Percentiles rank a stretch among this genome's conserved stretches.
Evolutionary conservation across 2,329 filamentous ascomycete genomes (phyloP).

Genomic region (Furcasterigmium sp.): DNA sequence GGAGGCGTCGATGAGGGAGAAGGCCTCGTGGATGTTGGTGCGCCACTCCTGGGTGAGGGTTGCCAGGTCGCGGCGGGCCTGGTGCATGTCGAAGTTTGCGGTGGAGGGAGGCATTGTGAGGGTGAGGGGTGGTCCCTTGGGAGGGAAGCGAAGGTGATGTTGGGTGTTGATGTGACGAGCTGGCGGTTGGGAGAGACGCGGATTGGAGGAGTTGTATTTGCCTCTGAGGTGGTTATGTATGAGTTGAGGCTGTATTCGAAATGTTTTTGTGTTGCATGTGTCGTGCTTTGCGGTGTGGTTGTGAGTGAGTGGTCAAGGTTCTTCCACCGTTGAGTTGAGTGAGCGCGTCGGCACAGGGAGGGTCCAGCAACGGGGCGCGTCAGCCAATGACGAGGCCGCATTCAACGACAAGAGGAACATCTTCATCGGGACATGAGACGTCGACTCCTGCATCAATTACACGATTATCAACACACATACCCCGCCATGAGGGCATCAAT

Average conservation of each 20-base stretch:
- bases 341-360: background rate
- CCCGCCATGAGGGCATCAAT: conserved; percentile 33
- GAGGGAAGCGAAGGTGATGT: background rate
- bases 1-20: conserved; percentile 93
- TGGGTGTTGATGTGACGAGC: background rate
- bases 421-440: too few species aligned
- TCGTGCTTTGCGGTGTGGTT: too few species aligned
- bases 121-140: too few species aligned
- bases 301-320: background rate
- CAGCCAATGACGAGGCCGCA: background rate
- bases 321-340: background rate
- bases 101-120: conserved; percentile 9
- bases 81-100: conserved; percentile 9
- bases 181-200: too few species aligned
- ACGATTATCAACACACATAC: too few species aligned
- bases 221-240: too few species aligned
- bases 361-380: background rate
- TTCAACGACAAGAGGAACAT: background rate
- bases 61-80: conserved; percentile 12
- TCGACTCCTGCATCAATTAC: background rate
- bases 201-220: too few species aligned
- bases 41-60: conserved; percentile 11
- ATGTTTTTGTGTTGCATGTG: too few species aligned
- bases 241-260: too few species aligned
- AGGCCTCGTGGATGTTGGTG: conserved; percentile 30